Base-by-base conservation (phyloP, 2,329 filamentous ascomycete genomes). In the Tolypocladium inflatum region DNA sequence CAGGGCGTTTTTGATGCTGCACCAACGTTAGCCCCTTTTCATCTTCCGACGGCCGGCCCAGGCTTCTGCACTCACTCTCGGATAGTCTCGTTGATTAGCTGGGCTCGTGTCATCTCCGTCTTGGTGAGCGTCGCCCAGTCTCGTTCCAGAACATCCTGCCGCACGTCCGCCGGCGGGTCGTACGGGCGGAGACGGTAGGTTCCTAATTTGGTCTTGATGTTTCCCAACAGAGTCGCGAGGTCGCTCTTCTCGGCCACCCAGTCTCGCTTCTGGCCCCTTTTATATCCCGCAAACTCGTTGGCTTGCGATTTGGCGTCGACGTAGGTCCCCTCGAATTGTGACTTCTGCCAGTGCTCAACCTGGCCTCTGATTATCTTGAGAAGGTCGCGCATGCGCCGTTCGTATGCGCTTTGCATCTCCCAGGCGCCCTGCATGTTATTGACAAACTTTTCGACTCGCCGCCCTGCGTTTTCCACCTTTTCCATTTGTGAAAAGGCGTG, bases 191-290 rank as follows among this genome's bases (percentile, higher is more conserved):
- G 76, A 55, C 92, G 86, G 72, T 99, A 99, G 45, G 94, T 99
- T 66, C 90, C 92, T 66, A 99, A 80, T 73, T 99, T 99, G 1
- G 94, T 99, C 79, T 97, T 97, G 80, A 99, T 97, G 73, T 99
- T 99, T 41, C 94, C 94, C 57, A 99, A 78, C 60, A 99, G 76
- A 5, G 93, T 94, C 41, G 92, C 91, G 58, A 99, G 79, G 69
- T 99, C 94, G 59, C 91, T 96, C 80, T 97, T 97, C 76, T 99
- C 94, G 1, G 91, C 94, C 35, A 99, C 94, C 94, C 94, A 99
- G 60, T 90, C 85, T 60, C 94, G 84, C 79, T 99, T 99, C 74
- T 89, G 83, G 56, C 88, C 91, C 66, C 86, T 84, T 76, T 97
- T 99, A 78, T 96, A 97, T n/a, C 80, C 80, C 33, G 89, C 86